These are phyloP conservation scores for Bipolaris gigantea DNA, from an alignment of 2,329 filamentous ascomycete species.

Conservation along the genomic window DNA sequence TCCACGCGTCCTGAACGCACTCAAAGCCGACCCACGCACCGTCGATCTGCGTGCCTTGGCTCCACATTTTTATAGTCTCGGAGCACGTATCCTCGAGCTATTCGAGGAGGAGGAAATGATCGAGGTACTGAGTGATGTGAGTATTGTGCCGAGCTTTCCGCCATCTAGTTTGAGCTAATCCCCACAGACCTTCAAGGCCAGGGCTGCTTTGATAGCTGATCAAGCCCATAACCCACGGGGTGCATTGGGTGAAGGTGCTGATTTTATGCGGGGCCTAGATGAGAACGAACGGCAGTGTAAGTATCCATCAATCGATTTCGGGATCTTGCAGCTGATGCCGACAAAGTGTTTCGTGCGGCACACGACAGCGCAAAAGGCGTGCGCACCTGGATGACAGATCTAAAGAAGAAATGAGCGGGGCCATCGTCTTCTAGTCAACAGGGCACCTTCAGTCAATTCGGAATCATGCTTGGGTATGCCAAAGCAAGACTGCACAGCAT, in stretches of 20 bases:
- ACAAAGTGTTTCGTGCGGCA: conserved; percentile 51
- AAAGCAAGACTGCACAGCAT: background rate
- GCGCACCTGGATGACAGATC: conserved; percentile 49
- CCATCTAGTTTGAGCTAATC: conserved; percentile 1
- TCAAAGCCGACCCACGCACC: conserved; percentile 85
- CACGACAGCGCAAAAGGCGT: conserved; percentile 53
- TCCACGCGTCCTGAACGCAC: conserved; percentile 78
- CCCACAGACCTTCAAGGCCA: conserved; percentile 71
- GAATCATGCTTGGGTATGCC: background rate
- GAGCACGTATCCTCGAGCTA: conserved; percentile 81
- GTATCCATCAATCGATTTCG: conserved; percentile 21
- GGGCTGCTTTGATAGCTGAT: conserved; percentile 81
- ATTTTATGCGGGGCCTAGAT: conserved; percentile 86
- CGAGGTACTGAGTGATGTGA: conserved; percentile 57
- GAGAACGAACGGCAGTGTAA: conserved; percentile 77
- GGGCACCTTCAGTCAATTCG: background rate
- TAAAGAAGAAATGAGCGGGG: conserved; percentile 44
- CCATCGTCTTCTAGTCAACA: background rate
- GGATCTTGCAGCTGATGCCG: conserved; percentile 6
- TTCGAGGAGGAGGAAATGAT: conserved; percentile 86
- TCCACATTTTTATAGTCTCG: conserved; percentile 85
- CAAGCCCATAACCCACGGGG: conserved; percentile 84
- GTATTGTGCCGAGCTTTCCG: conserved; percentile 4
- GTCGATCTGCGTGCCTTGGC: conserved; percentile 83
- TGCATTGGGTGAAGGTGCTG: conserved; percentile 66